A percentile compares a stretch with the other conserved stretches of the same genome.
Conservation (phyloP, 2,329 filamentous ascomycete species). For the Fusarium nematophilum region DNA sequence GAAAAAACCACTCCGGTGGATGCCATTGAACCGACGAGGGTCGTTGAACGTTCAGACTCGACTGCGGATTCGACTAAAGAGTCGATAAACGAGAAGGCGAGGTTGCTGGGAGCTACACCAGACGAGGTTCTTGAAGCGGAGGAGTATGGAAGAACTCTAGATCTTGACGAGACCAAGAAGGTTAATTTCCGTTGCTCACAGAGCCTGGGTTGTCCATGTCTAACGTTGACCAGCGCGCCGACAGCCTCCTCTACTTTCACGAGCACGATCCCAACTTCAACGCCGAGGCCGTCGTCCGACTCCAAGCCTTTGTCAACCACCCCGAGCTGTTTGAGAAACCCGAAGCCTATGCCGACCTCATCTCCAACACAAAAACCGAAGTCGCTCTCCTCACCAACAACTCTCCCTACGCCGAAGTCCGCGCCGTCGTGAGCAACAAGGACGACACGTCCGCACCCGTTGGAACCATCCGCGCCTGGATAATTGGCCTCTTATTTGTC, state of each 20-base stretch:
- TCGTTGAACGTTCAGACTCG: not conserved
- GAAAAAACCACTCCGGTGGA: conserved; percentile 7
- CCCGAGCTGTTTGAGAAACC: conserved; percentile 47
- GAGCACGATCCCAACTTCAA: conserved; percentile 39
- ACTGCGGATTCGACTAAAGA: conserved; percentile 2
- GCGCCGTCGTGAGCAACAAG: conserved; percentile 65
- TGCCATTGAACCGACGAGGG: not conserved
- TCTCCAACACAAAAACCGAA: conserved; percentile 65
- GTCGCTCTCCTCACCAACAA: conserved; percentile 63
- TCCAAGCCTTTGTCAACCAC: conserved; percentile 32
- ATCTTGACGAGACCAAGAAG: conserved; percentile 17
- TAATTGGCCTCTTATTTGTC: conserved; percentile 61
- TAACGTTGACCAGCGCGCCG: conserved; percentile 24
- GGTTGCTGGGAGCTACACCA: conserved; percentile 16
- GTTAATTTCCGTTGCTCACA: accelerated
- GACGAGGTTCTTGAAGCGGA: conserved; percentile 34
- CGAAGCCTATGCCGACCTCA: conserved; percentile 53
- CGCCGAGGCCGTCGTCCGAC: conserved; percentile 25
- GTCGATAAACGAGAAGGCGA: conserved; percentile 4
- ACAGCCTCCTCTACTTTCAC: conserved; percentile 31
- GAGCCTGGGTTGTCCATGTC: accelerated
- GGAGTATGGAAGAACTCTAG: conserved; percentile 19
- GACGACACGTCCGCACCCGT: conserved; percentile 62
- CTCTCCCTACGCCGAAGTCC: conserved; percentile 67
- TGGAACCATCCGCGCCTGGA: conserved; percentile 64